Conservation (phyloP, 768 basidiomycete species). For the Tulasnella sp. region DNA sequence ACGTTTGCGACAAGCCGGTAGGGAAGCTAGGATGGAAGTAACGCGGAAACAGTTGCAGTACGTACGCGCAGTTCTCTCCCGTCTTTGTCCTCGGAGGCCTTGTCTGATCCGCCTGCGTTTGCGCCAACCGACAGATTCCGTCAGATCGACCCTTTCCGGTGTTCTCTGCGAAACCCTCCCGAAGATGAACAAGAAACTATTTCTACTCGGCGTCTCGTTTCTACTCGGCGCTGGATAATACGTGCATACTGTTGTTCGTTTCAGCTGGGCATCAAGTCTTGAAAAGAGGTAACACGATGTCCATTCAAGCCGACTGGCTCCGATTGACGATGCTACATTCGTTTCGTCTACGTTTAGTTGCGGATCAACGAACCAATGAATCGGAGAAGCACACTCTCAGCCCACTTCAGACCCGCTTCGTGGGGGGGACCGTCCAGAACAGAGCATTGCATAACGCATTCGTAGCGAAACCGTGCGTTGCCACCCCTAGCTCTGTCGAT, state of each 20-base stretch:
- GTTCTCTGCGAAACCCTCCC: neutral
- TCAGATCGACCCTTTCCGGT: neutral
- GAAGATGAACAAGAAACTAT: neutral
- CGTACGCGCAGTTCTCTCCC: neutral
- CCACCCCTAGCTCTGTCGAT: no score
- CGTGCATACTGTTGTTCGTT: neutral
- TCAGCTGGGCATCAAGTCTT: neutral
- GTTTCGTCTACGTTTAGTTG: neutral
- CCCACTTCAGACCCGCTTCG: neutral
- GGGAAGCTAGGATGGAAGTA: neutral
- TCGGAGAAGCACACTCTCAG: neutral
- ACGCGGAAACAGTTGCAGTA: neutral
- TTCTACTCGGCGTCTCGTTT: conserved; percentile 7
- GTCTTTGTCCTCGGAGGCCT: neutral
- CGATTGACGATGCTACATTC: neutral
- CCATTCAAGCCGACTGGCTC: no score
- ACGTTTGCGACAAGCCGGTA: neutral
- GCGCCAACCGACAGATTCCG: no score
- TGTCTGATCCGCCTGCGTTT: neutral
- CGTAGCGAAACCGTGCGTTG: neutral
- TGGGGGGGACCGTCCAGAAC: neutral
- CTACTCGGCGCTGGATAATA: neutral
- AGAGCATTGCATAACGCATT: neutral
- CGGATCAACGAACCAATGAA: neutral
- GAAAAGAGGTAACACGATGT: neutral